Evolutionary conservation across 2,329 filamentous ascomycete genomes (phyloP), one percentile per base, ranked within the genome.

Genomic region (Sporothrix pseudoabietina): DNA sequence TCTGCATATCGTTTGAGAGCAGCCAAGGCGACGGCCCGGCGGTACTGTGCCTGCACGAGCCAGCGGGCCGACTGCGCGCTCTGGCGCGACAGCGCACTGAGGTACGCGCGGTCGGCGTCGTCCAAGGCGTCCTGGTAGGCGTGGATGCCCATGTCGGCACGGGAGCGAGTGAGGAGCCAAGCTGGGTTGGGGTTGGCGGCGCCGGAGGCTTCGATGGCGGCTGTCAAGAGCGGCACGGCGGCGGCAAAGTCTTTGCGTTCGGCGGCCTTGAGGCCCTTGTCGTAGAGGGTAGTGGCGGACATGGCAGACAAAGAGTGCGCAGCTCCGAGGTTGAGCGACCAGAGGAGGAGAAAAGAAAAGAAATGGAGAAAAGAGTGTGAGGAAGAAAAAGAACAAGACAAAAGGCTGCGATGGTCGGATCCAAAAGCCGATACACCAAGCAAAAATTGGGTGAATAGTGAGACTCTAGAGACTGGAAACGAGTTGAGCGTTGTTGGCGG

Each of bases 131-230:
- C 88, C 69, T 93, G 87, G 79, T 94, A 91, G 54, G 93, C 93
- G 57, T 90, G 94, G 10, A 12, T 47, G 61, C 61, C 61, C 61
- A 66, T 66, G 4, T 47, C 39, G n/a, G 61, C 61, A 6, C 22
- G n/a, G 4, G 94, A 92, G 26, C 95, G 93, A 77, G 92, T 90
- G 75, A 96, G 88, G 75, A 95, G 91, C 88, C 96, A 98, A 68
- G 87, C 83, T 0, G 93, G 92, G 39, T 69, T 57, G 12, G 72
- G 69, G 72, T 73, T 54, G 30, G 52, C 10, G 2, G 92, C 93
- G 54, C 84, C 84, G 0, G 91, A 89, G 14, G 85, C 85, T 75
- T 88, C 83, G 47, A 97, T 84, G 7, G 93, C 93, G 54, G 84
- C 81, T 8, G 91, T 91, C 76, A 92, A 91, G 77, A 90, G 87